A percentile compares a stretch with the other conserved stretches of the same genome.
phyloP scores from a whole-genome alignment of 2,329 filamentous ascomycete genomes.

The Penicillium italicum region DNA sequence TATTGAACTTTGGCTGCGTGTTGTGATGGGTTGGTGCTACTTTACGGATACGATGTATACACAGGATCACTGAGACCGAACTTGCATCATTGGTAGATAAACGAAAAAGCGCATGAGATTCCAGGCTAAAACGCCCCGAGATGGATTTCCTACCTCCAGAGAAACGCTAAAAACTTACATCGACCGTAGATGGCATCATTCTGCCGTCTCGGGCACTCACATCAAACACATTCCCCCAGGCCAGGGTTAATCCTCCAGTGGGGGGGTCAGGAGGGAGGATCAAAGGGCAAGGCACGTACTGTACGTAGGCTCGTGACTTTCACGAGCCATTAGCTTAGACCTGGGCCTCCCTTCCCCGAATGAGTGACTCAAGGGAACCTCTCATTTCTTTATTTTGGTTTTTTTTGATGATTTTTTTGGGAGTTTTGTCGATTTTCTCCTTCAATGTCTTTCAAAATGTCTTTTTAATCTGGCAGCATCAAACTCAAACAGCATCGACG shows the following conservation, averaged over 20 bases:
- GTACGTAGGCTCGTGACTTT: slow-evolving; percentile 10
- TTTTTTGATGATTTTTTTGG: background rate
- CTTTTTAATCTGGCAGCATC: background rate
- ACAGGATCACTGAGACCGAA: background rate
- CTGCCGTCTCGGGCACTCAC: slow-evolving; percentile 1
- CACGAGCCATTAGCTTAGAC: slow-evolving; percentile 1
- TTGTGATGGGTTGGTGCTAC: background rate
- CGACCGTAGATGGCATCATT: slow-evolving; percentile 10
- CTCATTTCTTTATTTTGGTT: background rate
- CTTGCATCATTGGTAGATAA: slow-evolving; percentile 1
- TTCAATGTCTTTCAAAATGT: background rate
- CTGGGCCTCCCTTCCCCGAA: background rate
- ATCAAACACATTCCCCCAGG: background rate
- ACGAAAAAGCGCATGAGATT: background rate
- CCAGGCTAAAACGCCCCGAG: background rate
- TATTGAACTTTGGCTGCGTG: background rate
- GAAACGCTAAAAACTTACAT: slow-evolving; percentile 20
- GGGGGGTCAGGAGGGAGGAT: slow-evolving; percentile 1
- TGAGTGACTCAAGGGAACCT: background rate
- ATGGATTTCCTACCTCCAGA: slow-evolving; percentile 16
- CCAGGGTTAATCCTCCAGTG: slow-evolving; percentile 6
- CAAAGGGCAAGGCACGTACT: slow-evolving; percentile 21
- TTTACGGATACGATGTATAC: background rate
- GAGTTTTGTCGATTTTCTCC: background rate
- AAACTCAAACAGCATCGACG: slow-evolving; percentile 10